phyloP scores from a whole-genome alignment of 2,329 filamentous ascomycete species.

The Nigrograna mackinnonii region DNA sequence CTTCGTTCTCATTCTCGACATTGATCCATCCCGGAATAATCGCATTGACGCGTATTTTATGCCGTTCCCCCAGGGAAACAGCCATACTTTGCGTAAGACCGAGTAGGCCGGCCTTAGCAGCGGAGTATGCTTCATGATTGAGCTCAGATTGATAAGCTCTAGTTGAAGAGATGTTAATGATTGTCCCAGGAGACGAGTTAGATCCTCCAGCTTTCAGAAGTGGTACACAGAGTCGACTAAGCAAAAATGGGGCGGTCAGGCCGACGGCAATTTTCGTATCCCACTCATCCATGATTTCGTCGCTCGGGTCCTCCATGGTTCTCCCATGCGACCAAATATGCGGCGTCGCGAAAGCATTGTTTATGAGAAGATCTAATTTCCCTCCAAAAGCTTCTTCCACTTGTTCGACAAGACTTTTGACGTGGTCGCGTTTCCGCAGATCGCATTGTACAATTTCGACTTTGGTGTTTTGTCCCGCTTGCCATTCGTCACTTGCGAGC shows the following conservation, averaged over 20 bases:
- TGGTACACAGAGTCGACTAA: conserved; percentile 34
- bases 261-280: conserved; percentile 36
- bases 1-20: conserved; percentile 48
- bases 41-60: conserved; percentile 52
- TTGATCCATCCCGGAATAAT: conserved; percentile 59
- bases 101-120: conserved; percentile 55
- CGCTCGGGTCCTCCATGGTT: conserved; percentile 32
- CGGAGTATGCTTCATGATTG: conserved; percentile 54
- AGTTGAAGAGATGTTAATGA: conserved; percentile 55
- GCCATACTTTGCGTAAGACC: conserved; percentile 55
- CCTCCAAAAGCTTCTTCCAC: conserved; percentile 41
- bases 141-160: conserved; percentile 54
- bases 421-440: conserved; percentile 41
- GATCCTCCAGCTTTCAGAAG: conserved; percentile 23
- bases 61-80: conserved; percentile 47
- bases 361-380: conserved; percentile 36
- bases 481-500: conserved; percentile 18
- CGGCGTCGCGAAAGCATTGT: conserved; percentile 37
- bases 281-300: conserved; percentile 36
- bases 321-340: conserved; percentile 25
- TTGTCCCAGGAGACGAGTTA: conserved; percentile 29
- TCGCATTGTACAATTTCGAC: conserved; percentile 35
- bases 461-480: conserved; percentile 6
- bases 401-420: conserved; percentile 39
- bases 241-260: conserved; percentile 36